Evolutionary conservation across 2,329 filamentous ascomycete species (phyloP), one percentile per base, ranked within the genome.

Genomic region (Pestalotiopsis sp.): DNA sequence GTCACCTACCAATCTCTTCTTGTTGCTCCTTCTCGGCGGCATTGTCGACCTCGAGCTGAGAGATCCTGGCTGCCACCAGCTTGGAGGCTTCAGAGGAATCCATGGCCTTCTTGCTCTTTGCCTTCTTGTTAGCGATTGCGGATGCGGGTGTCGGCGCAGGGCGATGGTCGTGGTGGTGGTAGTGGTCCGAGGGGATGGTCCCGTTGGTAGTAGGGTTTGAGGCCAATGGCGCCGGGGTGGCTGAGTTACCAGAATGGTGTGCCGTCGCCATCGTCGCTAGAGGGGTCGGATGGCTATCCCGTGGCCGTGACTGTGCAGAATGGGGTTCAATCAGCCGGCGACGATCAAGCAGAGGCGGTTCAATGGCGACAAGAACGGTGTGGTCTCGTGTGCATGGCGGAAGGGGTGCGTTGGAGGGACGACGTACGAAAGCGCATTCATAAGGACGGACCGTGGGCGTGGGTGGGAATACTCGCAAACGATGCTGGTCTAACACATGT

Each of bases 11-110:
- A 79, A 99, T 98, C 85, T 98, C 96, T 70, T 92, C 90, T 82
- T 98, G 95, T 82, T 98, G 94, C 75, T 97, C 95, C 81, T 97
- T 97, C 79, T 97, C 95, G 69, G 94, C 93, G 12, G 94, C 94
- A 64, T 92, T 93, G 85, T 98, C 95, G 71, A 94, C 92, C 81
- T 99, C 96, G 69, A 99, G 85, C 83, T 98, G 96, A 25, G 94
- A 95, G 78, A 99, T 98, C 78, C 97, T 94, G 71, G 95, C 94
- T 71, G 95, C 92, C 65, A 99, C 89, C 72, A 98, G 88, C 81
- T 97, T 97, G 70, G 94, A 94, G 61, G 95, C 94, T 81, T 98
- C 96, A 75, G 90, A 93, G 23, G 93, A 92, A 79, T 97, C 95
- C 72, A 93, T 84, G 62, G 88, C 85, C 83, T 97, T 97, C 84